A percentile compares a stretch with the other conserved stretches of the same genome.
phyloP scores from a whole-genome alignment of 495 filamentous ascomycete species.

The Staphylotrichum tortipilum region DNA sequence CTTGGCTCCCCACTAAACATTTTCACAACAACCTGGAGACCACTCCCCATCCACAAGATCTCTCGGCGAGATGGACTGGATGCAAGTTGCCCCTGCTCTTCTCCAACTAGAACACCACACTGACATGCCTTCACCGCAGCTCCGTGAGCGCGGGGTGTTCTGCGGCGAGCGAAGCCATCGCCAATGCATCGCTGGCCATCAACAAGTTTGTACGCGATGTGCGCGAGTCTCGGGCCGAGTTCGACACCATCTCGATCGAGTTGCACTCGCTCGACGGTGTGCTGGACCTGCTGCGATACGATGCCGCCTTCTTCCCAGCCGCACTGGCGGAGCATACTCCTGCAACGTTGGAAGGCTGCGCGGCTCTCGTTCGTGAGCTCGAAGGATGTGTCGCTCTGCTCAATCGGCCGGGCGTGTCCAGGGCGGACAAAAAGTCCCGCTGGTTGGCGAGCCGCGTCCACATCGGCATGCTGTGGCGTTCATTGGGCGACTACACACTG shows the following conservation, averaged over 20 bases:
- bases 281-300: conserved; percentile 37
- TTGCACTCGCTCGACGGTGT: conserved; percentile 40
- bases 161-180: conserved; percentile 28
- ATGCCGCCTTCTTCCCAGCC: conserved; percentile 31
- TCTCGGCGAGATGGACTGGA: conserved; percentile 2
- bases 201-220: conserved; percentile 37
- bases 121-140: conserved; percentile 17
- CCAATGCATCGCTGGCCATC: conserved; percentile 22
- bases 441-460: conserved; percentile 33
- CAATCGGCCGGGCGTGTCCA: conserved; percentile 21
- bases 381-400: conserved; percentile 25
- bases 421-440: conserved; percentile 31
- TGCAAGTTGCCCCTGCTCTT: background rate
- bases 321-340: conserved; percentile 31
- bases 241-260: conserved; percentile 39
- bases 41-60: too few relatives aligned
- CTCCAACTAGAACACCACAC: background rate
- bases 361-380: conserved; percentile 28
- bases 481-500: conserved; percentile 32
- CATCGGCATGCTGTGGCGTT: conserved; percentile 24
- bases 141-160: conserved; percentile 37
- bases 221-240: conserved; percentile 37
- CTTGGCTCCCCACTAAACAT: too few relatives aligned
- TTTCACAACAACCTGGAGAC: too few relatives aligned
- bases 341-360: conserved; percentile 28